Evolutionary conservation across 2,329 filamentous ascomycete genomes (phyloP), one percentile per base, ranked within the genome.

Genomic region (Monilinia polystroma): DNA sequence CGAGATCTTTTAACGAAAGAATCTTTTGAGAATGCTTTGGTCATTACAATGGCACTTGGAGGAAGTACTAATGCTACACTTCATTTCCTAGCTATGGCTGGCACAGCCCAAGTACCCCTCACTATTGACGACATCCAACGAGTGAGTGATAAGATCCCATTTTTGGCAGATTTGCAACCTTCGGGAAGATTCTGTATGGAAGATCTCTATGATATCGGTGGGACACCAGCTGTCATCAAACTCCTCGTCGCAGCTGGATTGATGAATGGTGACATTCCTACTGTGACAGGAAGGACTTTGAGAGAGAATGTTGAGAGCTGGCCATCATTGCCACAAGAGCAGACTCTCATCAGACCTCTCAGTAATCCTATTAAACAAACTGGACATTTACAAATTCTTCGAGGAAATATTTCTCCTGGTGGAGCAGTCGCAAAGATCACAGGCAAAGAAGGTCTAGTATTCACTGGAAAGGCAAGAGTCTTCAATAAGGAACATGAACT

Each of bases 361-460:
- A 82, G 84, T 68, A 87, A 88, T 72, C 90, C 90, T 12, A 90
- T 93, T 82, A 97, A 97, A 78, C 72, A 83, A 1, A 92, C 88
- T 0, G 94, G 94, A 54, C 94, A 98, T 77, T 85, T 98, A 68
- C 92, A 94, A 78, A 91, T 98, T 68, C 84, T 98, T 4, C 85
- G 86, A 68, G 94, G 94, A 26, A 97, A 96, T 77, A 84, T 97
- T 43, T 92, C 93, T 3, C 94, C 94, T 1, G 90, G 88, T 14
- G 94, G 94, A 45, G 91, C 93, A 0, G 93, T 98, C 1, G 93
- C 93, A 68, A 98, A 98, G 79, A 97, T 98, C 78, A 97, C 94
- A 0, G 94, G 94, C 47, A 97, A 97, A 77, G 94, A 98, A 78
- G 94, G 94, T 2, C 84, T 93, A 8, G 82, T 80, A 16, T 98